Base-by-base conservation (phyloP, 2,329 filamentous ascomycete genomes). In the Aspergillus sp. region DNA sequence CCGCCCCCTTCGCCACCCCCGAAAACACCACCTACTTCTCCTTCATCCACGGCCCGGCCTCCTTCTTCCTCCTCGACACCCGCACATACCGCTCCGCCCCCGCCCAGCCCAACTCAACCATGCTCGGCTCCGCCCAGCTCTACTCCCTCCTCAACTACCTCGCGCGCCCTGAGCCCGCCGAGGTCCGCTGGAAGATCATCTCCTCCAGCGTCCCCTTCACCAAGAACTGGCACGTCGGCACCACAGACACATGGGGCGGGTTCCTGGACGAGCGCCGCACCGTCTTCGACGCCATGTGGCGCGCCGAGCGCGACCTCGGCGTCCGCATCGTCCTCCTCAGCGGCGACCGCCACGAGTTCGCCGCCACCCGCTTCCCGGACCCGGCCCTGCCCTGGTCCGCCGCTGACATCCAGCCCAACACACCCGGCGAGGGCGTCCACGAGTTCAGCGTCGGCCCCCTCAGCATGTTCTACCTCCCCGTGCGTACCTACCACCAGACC, bases 271-370 rank as follows among this genome's bases (percentile, higher is more conserved):
- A 99, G 76, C 86, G 94, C 14, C 82, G 81, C 49, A 79, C 78
- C 50, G 82, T 97, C 22, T 84, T 99, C 13, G 88, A 96, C 68
- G 89, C 90, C 2, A 96, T 96, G 83, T 97, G 94, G 91, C 86
- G 89, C 55, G 86, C 88, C 0, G 86, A 89, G n/a, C 76, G 82
- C 11, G 72, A 74, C 1, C 82, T 83, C 4, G 88, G 89, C 6
- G 77, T 88, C 5, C 89, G 92, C 20, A 86, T 97, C 7, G 80
- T 96, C 3, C 78, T 97, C 11, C 78, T 99, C 10, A 94, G 88
- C 14, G 94, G 94, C 1, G 94, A 99, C 65, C 81, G 94, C n/a
- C 94, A 99, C 67, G 94, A 99, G 70, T 97, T 97, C 69, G 94
- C 89, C 1, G 92, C 93, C 0, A 97, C 93, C 0, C 85, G 86